A percentile compares a stretch with the other conserved stretches of the same genome.
These are phyloP conservation scores for Benincasa hispida DNA, from an alignment of 306 rosid genomes.

Conservation along the genomic window DNA sequence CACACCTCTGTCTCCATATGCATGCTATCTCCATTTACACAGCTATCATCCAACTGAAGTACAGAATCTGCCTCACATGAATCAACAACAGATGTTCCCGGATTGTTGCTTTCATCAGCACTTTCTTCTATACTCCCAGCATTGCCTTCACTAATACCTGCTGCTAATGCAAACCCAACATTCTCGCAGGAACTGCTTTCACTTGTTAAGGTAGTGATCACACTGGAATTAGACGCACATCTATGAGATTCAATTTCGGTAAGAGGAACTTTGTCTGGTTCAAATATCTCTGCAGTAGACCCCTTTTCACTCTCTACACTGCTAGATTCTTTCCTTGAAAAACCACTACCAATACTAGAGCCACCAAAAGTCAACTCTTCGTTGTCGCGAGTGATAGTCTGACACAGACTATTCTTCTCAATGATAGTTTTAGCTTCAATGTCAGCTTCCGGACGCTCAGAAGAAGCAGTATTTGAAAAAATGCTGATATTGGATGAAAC, in stretches of 20 bases:
- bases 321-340: slow-evolving; percentile 16
- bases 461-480: slow-evolving; percentile 16
- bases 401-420: slow-evolving; percentile 4
- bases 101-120: slow-evolving; percentile 13
- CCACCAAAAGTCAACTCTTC: slow-evolving; percentile 8
- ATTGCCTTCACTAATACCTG: slow-evolving; percentile 25
- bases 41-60: slow-evolving; percentile 10
- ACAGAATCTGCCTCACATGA: slow-evolving; percentile 20
- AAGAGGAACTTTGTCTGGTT: slow-evolving; percentile 17
- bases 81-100: slow-evolving; percentile 18
- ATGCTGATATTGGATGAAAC: slow-evolving; percentile 17
- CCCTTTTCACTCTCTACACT: slow-evolving; percentile 12
- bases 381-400: background rate
- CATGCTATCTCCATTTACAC: slow-evolving; percentile 18
- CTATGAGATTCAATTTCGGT: slow-evolving; percentile 31
- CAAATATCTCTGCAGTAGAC: slow-evolving; percentile 20
- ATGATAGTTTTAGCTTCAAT: background rate
- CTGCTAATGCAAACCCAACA: slow-evolving; percentile 24
- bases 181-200: slow-evolving; percentile 51
- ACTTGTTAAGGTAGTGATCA: slow-evolving; percentile 33
- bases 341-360: slow-evolving; percentile 5
- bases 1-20: slow-evolving; percentile 54
- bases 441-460: slow-evolving; percentile 8
- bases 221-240: slow-evolving; percentile 51
- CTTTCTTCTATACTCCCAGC: slow-evolving; percentile 24